Evolutionary conservation across 2,329 filamentous ascomycete species (phyloP).

Genomic region (Trichoderma atrobrunneum): DNA sequence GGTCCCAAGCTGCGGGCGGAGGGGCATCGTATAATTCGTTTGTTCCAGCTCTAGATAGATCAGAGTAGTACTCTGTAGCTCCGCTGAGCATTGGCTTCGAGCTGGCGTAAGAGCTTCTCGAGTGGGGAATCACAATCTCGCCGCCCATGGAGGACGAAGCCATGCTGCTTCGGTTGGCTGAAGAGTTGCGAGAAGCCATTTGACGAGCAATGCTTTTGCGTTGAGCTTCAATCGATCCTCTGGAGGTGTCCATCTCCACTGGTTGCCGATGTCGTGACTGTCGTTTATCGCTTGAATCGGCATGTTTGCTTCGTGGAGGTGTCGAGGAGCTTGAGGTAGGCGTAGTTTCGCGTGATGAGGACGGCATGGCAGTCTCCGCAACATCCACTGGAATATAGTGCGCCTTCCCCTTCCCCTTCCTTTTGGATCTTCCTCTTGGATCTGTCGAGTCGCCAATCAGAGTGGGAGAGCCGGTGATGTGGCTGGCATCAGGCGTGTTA

Average conservation of each 20-base stretch:
- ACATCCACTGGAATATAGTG: constrained; percentile 2
- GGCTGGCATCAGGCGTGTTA: constrained; percentile 37
- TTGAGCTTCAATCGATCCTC: background rate
- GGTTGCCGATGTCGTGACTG: background rate
- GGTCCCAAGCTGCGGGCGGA: background rate
- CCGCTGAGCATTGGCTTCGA: constrained; percentile 11
- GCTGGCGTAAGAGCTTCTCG: constrained; percentile 6
- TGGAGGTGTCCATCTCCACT: background rate
- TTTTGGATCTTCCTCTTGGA: constrained; percentile 20
- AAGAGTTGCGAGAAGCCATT: constrained; percentile 4
- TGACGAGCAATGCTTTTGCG: constrained; percentile 1
- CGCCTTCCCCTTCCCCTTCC: constrained; percentile 25
- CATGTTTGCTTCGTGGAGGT: background rate
- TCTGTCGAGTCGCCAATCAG: constrained; percentile 23
- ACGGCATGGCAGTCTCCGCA: background rate
- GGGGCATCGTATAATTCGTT: constrained; percentile 1
- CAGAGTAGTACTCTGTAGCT: constrained; percentile 4
- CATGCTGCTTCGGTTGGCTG: constrained; percentile 11
- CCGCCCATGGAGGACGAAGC: constrained; percentile 7
- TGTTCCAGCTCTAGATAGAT: background rate
- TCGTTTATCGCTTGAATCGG: background rate
- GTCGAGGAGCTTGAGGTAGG: background rate
- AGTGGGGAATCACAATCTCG: constrained; percentile 1
- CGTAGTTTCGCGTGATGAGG: background rate
- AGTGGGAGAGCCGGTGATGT: constrained; percentile 27